These are phyloP conservation scores for Polymyxa betae DNA, from an alignment of 208 protist genomes.

Conservation along the genomic window DNA sequence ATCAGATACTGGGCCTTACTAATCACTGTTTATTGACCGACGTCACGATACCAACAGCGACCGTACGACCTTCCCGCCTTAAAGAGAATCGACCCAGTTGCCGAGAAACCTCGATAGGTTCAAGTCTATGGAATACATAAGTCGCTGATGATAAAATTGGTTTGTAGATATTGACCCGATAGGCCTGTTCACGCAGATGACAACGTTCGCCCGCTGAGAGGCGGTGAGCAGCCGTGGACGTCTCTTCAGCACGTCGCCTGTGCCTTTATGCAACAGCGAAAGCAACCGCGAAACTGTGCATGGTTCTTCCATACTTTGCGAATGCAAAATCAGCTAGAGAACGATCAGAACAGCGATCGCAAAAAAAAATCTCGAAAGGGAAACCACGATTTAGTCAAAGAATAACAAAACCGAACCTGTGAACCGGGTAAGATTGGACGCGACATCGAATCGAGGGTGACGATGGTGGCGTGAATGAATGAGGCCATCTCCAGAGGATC, in stretches of 20 bases:
- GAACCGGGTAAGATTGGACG: conserved; percentile 28
- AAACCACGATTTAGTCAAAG: neutral
- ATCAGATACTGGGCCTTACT: too few species aligned
- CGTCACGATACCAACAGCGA: conserved; percentile 26
- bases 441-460: conserved; percentile 12
- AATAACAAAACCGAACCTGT: conserved; percentile 12
- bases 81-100: conserved; percentile 27
- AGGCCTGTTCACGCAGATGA: neutral
- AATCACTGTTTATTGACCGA: too few species aligned
- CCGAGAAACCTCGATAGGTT: neutral
- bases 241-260: neutral
- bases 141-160: too few species aligned
- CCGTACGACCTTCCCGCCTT: neutral
- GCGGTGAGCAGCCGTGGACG: conserved; percentile 39
- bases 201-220: neutral
- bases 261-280: neutral
- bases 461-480: neutral
- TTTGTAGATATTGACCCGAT: neutral
- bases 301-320: conserved; percentile 14
- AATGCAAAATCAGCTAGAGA: conserved; percentile 1
- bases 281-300: neutral
- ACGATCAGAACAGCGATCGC: neutral
- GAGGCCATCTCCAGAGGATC: neutral
- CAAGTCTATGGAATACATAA: neutral
- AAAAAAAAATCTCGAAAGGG: neutral